Base-by-base conservation (phyloP, 148 eudicot genomes). In the Dianthus caryophyllus region DNA sequence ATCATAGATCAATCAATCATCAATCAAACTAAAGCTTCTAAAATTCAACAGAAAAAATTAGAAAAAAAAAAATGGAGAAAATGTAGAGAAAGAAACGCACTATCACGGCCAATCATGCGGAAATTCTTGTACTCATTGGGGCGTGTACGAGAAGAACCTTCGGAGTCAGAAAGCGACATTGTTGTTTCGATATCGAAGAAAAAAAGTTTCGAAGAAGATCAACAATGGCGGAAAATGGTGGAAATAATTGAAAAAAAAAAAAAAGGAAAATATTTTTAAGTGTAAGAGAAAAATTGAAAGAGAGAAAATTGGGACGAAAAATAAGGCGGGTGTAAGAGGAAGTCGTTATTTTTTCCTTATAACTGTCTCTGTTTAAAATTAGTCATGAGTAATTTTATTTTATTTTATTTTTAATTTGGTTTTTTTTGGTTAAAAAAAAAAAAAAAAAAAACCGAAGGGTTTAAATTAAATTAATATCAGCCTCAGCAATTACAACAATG, bases 101-200 rank as follows among this genome's bases (percentile, higher is more conserved):
- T 74, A 43, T 87, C 96, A 50, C 97, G 91, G 79, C 85, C 83
- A 69, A 74, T 80, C 73, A 87, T 87, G 68, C 89, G 93, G 72
- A 92, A 87, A 66, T 78, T 82, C 79, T 87, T 92, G 84, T 85
- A 83, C 25, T 85, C 96, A 22, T 73, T 73, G 46, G 71, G n/a
- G 36, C 69, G 56, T 46, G 71, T 70, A 16, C 77, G 80, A 36
- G 73, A 73, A 22, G 81, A 79, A n/a, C 78, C 76, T 2, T 88
- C 96, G 9, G 88, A 85, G 60, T 92, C 97, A 20, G 97, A 89
- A 33, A 79, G 44, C 64, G 97, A 87, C 97, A 88, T 88, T 58
- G n/a, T 27, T 47, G 55, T 61, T 1, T 24, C n/a, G 33, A 1
- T 5, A 17, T 49, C 2, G 9, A 49, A 18, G 21, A 33, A 33